A percentile compares a stretch with the other conserved stretches of the same genome.
Evolutionary conservation across 192 early-diverging fungal species (phyloP).

Genomic region (Lunasporangiospora selenospora): DNA sequence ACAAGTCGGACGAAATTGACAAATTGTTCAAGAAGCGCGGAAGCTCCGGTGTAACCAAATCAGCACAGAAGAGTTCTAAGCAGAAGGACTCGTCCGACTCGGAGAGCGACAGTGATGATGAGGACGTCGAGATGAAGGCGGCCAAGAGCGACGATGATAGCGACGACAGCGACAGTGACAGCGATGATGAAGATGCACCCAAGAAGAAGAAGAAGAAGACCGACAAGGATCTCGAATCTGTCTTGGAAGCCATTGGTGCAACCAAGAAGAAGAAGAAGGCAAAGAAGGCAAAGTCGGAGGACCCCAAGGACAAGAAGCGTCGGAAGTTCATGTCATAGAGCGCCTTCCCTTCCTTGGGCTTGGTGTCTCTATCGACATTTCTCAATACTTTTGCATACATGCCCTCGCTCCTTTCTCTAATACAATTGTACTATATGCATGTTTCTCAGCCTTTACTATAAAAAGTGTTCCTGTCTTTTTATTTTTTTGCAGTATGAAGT

Average conservation of each 20-base stretch:
- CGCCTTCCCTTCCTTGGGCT: background rate
- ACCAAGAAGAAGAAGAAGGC: constrained; percentile 59
- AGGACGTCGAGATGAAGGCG: constrained; percentile 20
- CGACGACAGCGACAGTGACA: constrained; percentile 15
- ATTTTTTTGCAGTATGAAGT: too few species aligned
- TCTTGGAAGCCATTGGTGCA: constrained; percentile 62
- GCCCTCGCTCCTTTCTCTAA: background rate
- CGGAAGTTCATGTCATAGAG: constrained; percentile 49
- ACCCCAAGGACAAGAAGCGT: constrained; percentile 39
- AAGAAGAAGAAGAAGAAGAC: constrained; percentile 57
- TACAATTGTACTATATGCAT: constrained; percentile 30
- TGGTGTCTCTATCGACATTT: background rate
- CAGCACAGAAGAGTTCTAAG: constrained; percentile 7
- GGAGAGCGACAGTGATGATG: constrained; percentile 1
- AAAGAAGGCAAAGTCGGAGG: constrained; percentile 51
- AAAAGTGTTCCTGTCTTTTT: too few species aligned
- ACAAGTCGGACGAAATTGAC: constrained; percentile 60
- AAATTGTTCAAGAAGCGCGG: constrained; percentile 55
- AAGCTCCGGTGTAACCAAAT: constrained; percentile 7
- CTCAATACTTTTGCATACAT: too few species aligned
- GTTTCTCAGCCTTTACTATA: too few species aligned
- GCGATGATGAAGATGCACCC: constrained; percentile 37
- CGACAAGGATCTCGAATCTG: constrained; percentile 55
- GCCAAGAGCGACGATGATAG: constrained; percentile 20
- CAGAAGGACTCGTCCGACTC: background rate